phyloP scores from a whole-genome alignment of 1,284 basidiomycete species.

The Wallemia ichthyophaga region DNA sequence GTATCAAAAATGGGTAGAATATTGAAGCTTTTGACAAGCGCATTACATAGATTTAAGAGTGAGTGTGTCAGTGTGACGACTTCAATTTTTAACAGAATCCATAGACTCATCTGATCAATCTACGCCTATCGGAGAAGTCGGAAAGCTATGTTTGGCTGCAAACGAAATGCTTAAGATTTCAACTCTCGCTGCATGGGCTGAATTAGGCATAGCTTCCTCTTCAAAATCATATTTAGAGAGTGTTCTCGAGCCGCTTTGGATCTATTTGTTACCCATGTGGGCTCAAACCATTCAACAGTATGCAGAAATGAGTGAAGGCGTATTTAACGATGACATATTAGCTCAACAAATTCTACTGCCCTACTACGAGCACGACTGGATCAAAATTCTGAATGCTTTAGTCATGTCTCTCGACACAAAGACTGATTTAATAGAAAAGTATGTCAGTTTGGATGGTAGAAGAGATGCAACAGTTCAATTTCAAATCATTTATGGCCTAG shows the following conservation, averaged over 20 bases:
- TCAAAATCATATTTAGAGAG: conserved; percentile 45
- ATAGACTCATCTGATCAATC: conserved; percentile 29
- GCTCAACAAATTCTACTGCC: neutral
- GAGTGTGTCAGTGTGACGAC: conserved; percentile 6
- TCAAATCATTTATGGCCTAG: neutral
- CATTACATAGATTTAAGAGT: conserved; percentile 74
- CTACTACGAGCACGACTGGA: neutral
- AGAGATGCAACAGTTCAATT: neutral
- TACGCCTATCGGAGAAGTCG: conserved; percentile 47
- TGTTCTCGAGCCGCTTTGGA: conserved; percentile 75
- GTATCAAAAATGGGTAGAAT: conserved; percentile 75
- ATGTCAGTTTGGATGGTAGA: neutral
- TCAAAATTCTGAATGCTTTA: neutral
- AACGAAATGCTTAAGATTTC: conserved; percentile 84
- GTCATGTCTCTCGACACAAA: neutral
- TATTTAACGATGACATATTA: neutral
- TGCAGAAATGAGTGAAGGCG: neutral
- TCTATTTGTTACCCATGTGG: conserved; percentile 25
- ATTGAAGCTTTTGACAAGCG: conserved; percentile 54
- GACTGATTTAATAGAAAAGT: neutral
- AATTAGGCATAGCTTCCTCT: conserved; percentile 49
- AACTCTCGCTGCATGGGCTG: conserved; percentile 80
- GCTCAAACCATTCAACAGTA: neutral
- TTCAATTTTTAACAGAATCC: neutral
- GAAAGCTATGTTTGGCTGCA: conserved; percentile 68